phyloP scores from a whole-genome alignment of 2,329 filamentous ascomycete genomes.

The Colletotrichum chlorophyti region DNA sequence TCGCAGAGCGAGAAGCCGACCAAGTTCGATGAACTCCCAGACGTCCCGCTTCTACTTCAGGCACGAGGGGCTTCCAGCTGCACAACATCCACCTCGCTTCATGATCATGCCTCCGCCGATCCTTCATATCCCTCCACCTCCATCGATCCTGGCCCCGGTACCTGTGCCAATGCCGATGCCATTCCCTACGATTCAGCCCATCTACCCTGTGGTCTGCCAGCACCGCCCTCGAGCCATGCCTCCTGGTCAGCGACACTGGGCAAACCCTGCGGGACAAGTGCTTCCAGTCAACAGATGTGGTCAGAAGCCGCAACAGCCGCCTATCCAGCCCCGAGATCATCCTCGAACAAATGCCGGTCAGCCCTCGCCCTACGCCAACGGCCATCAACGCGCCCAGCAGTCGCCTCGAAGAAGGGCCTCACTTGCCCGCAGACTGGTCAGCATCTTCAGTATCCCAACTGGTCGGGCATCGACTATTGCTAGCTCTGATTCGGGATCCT shows the following conservation, averaged over 20 bases:
- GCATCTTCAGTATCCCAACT: slow-evolving; percentile 36
- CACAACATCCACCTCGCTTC: neutral
- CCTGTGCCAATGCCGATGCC: slow-evolving; percentile 9
- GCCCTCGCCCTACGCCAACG: neutral
- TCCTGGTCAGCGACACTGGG: neutral
- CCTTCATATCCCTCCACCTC: slow-evolving; percentile 7
- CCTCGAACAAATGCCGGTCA: neutral
- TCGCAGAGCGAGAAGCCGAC: neutral
- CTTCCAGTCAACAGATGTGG: neutral
- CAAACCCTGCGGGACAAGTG: neutral
- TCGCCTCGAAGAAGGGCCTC: neutral
- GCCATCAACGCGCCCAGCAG: neutral
- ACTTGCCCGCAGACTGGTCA: slow-evolving; percentile 30
- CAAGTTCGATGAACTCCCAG: neutral
- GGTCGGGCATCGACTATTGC: slow-evolving; percentile 45
- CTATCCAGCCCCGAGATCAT: neutral
- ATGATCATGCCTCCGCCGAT: neutral
- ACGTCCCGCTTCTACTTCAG: slow-evolving; percentile 14
- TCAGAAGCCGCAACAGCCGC: neutral
- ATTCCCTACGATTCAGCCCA: slow-evolving; percentile 7
- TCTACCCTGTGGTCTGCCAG: slow-evolving; percentile 31
- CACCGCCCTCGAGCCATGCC: slow-evolving; percentile 12
- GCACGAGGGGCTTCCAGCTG: neutral
- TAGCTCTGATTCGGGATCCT: slow-evolving; percentile 28
- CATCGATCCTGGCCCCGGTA: slow-evolving; percentile 13